Base-by-base conservation (phyloP, 2,329 filamentous ascomycete genomes). In the Proliferodiscus dingleyae region DNA sequence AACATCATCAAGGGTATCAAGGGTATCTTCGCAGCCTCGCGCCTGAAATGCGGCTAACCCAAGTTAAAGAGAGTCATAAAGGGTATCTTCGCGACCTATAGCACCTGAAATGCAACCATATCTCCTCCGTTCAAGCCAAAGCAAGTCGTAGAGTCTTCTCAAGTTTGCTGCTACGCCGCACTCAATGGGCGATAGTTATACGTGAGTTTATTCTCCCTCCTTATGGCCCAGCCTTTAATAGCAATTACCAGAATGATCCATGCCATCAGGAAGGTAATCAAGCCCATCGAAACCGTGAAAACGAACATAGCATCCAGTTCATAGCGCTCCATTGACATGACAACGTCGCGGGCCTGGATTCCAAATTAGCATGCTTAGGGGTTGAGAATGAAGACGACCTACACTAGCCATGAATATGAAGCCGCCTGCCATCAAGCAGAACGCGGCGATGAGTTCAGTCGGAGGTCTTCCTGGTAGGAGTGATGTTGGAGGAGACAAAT, bases 321-420 rank as follows among this genome's bases (percentile, higher is more conserved):
- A 61, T 90, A 84, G 46, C 77, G 75, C 49, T 90, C 83, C 71
- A 95, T 87, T n/a, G 81, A 80, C 8, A 73, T 65, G 21, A 96
- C 78, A 0, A 85, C 85, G 61, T 94, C 89, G 45, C 79, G 78
- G 51, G 86, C 85, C 81, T 86, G 50, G 38, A 33, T 19, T n/a
- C 29, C 15, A 28, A 21, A 47, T 65, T 52, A 64, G 55, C 46
- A 16, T 45, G 39, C 39, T 15, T 44, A 37, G 11, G 2, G 15
- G 4, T 7, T 37, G 22, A 33, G 13, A 30, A 28, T 19, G 11
- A 38, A n/a, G 32, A 38, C n/a, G 21, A 79, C 83, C 73, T 71
- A 86, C 83, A 64, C 89, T 95, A 50, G 87, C 76, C 87, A 96
- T 95, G 68, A 97, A 96, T 44, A 96, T 83, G 37, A 94, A 72